phyloP scores from a whole-genome alignment of 2,329 filamentous ascomycete genomes.

The Ilyonectria mors-panacis region DNA sequence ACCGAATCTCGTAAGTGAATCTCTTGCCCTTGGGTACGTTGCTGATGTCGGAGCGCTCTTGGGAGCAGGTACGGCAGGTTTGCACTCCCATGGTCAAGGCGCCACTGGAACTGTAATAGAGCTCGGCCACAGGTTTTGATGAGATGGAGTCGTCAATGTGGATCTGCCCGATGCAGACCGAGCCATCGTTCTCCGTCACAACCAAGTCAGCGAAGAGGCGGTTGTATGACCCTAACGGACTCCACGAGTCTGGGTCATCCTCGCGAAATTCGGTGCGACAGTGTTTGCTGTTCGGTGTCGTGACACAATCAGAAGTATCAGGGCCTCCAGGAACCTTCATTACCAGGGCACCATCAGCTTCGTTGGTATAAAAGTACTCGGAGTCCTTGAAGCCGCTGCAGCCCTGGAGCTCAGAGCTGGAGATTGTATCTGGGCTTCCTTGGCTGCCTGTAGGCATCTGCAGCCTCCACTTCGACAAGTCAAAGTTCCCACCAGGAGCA shows the following conservation, averaged over 20 bases:
- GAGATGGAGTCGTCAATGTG: conserved; percentile 45
- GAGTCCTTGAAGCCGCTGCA: conserved; percentile 54
- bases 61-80: conserved; percentile 48
- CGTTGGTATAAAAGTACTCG: conserved; percentile 55
- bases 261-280: conserved; percentile 52
- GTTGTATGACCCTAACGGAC: conserved; percentile 19
- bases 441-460: conserved; percentile 56
- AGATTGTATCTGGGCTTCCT: conserved; percentile 40
- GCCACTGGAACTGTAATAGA: conserved; percentile 55
- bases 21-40: conserved; percentile 50
- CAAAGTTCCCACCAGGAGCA: conserved; percentile 48
- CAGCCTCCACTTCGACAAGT: conserved; percentile 53
- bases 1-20: conserved; percentile 57
- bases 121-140: conserved; percentile 57
- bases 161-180: neutral
- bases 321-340: conserved; percentile 54
- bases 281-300: conserved; percentile 57
- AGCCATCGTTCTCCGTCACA: neutral
- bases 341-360: conserved; percentile 52
- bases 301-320: conserved; percentile 54
- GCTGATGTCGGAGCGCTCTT: conserved; percentile 50
- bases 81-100: conserved; percentile 57
- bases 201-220: neutral
- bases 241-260: neutral
- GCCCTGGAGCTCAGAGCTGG: conserved; percentile 50